phyloP scores from a whole-genome alignment of 148 eudicot species.

The Rhododendron ovatum region DNA sequence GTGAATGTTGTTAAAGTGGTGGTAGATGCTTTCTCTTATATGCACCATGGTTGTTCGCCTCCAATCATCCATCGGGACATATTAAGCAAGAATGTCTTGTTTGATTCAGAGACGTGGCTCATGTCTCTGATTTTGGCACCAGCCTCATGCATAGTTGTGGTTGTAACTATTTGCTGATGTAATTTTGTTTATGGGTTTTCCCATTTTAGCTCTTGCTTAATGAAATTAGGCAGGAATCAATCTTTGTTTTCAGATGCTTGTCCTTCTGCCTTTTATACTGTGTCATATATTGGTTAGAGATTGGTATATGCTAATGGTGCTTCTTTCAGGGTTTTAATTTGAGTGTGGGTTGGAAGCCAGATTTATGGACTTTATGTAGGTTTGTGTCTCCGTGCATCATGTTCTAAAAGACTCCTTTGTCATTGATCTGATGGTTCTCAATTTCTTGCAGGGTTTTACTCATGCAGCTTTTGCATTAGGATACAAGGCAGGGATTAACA shows the following conservation, averaged over 20 bases:
- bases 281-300: background rate
- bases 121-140: too few relatives aligned
- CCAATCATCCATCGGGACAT: too few relatives aligned
- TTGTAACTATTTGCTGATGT: background rate
- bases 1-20: too few relatives aligned
- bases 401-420: too few relatives aligned
- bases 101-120: too few relatives aligned
- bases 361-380: background rate
- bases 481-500: slow-evolving; percentile 55
- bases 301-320: background rate
- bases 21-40: too few relatives aligned
- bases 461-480: slow-evolving; percentile 66
- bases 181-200: slow-evolving; percentile 37
- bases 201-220: slow-evolving; percentile 48
- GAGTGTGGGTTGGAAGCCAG: background rate
- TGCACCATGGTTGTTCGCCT: too few relatives aligned
- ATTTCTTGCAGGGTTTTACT: slow-evolving; percentile 44
- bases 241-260: background rate
- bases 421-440: background rate
- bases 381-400: background rate
- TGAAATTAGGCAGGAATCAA: slow-evolving; percentile 58
- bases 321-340: background rate
- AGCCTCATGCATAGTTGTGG: background rate
- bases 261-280: background rate
- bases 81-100: too few relatives aligned